A percentile compares a stretch with the other conserved stretches of the same genome.
These are phyloP conservation scores for Paramecium sonneborni DNA, from an alignment of 73 alveolate species.

Conservation along the genomic window DNA sequence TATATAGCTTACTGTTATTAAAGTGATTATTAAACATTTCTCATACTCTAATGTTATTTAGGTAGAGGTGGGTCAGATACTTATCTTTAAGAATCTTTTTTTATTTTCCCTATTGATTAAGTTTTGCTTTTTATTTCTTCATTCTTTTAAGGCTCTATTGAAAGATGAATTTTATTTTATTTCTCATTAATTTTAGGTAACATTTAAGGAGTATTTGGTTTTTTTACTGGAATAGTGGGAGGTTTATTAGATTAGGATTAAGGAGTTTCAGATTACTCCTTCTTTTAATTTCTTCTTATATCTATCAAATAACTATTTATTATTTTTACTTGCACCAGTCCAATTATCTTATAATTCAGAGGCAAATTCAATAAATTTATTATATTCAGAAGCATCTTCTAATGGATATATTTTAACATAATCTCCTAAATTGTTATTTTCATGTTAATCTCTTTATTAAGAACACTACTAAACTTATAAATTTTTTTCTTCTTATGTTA, in stretches of 20 bases:
- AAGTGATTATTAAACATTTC: too few species aligned
- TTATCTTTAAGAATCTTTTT: too few species aligned
- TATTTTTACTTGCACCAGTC: constrained; percentile 65
- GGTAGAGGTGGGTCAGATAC: too few species aligned
- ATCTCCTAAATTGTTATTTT: constrained; percentile 67
- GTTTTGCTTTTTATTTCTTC: background rate
- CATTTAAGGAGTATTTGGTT: constrained; percentile 10
- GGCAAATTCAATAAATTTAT: constrained; percentile 36
- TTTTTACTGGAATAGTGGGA: background rate
- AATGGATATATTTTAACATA: constrained; percentile 64
- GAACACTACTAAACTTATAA: background rate
- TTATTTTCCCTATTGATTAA: too few species aligned
- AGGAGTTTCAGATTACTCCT: background rate
- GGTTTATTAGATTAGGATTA: background rate
- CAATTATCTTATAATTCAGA: constrained; percentile 50
- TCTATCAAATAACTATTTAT: background rate
- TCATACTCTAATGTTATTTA: too few species aligned
- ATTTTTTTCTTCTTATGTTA: constrained; percentile 51
- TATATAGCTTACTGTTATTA: too few species aligned
- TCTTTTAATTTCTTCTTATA: background rate
- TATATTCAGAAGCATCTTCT: constrained; percentile 48
- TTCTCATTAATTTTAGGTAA: background rate
- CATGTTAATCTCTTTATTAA: constrained; percentile 66
- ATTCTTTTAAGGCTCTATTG: background rate
- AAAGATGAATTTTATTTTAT: background rate